Evolutionary conservation across 2,329 filamentous ascomycete species (phyloP), one percentile per base, ranked within the genome.

Genomic region (Cladosporium sp.): DNA sequence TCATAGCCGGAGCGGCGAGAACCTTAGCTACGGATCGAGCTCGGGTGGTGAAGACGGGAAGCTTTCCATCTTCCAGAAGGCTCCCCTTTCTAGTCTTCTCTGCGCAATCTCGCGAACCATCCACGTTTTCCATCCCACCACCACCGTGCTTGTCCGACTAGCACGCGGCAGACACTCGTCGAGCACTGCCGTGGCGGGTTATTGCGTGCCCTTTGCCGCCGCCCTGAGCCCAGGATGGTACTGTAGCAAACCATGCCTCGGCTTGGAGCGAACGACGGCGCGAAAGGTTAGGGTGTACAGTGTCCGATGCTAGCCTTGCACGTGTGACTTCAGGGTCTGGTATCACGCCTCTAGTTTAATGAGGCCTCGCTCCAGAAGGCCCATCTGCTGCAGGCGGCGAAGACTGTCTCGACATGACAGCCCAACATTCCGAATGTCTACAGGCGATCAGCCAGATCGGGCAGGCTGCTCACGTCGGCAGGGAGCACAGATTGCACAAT

Each of bases 1-100:
- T 55, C 32, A 36, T 36, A 57, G 51, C 61, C 61, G 61, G 61
- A 15, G 36, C 61, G 61, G 61, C 61, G 61, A 64, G 61, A 64
- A 64, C 49, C 51, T 63, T 63, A 63, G 60, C 26, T n/a, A 34
- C 36, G 49, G 60, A 51, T 44, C 28, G 21, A 63, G 49, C 51
- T 55, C 61, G 51, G 51, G 51, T 55, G 49, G 36, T 64, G 61
- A 64, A 64, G 61, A 64, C 36, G 61, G 61, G 61, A 47, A 28
- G 51, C 61, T 47, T 21, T 30, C 2, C n/a, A 18, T 52, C 61
- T 64, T 64, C 61, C 61, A 64, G 61, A 64, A 64, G 61, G 51
- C 34, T 57, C 51, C 61, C 51, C 36, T 57, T 57, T 64, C 36
- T 15, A 44, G 59, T 15, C n/a, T 4, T 12, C 34, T 36, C 34